Conservation (phyloP, 306 rosid genomes). For the Dryas octopetala region DNA sequence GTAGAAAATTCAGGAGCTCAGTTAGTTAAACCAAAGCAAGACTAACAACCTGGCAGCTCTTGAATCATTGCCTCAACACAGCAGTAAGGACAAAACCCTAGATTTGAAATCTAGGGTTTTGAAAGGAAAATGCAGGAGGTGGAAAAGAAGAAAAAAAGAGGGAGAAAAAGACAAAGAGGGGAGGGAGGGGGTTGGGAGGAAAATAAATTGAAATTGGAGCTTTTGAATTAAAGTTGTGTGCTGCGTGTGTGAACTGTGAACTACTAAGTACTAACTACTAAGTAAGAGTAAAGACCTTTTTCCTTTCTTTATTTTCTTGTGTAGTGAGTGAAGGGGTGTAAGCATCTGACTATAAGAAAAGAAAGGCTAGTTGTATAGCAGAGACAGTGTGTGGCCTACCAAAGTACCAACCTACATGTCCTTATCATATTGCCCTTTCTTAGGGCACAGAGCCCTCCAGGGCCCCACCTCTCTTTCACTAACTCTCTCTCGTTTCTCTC, state of each 20-base stretch:
- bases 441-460: slow-evolving; percentile 8
- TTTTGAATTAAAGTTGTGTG: slow-evolving; percentile 39
- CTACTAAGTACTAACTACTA: slow-evolving; percentile 12
- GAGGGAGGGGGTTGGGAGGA: slow-evolving; percentile 8
- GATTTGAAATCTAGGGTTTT: slow-evolving; percentile 82
- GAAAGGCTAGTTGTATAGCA: slow-evolving; percentile 23
- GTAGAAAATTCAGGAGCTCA: slow-evolving; percentile 42
- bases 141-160: slow-evolving; percentile 34
- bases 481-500: background rate
- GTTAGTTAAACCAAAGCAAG: slow-evolving; percentile 26
- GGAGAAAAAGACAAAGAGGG: slow-evolving; percentile 24
- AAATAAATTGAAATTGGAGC: slow-evolving; percentile 45
- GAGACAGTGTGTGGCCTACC: slow-evolving; percentile 37
- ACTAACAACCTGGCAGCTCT: slow-evolving; percentile 11
- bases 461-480: background rate
- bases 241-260: slow-evolving; percentile 33
- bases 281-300: slow-evolving; percentile 17
- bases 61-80: slow-evolving; percentile 34
- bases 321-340: slow-evolving; percentile 10
- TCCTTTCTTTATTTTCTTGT: slow-evolving; percentile 16
- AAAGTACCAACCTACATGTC: slow-evolving; percentile 38
- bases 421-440: slow-evolving; percentile 28
- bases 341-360: slow-evolving; percentile 31
- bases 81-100: slow-evolving; percentile 62
- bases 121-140: slow-evolving; percentile 51